Evolutionary conservation across 75 land plant species (phyloP).

Genomic region (Selaginella moellendorffii): DNA sequence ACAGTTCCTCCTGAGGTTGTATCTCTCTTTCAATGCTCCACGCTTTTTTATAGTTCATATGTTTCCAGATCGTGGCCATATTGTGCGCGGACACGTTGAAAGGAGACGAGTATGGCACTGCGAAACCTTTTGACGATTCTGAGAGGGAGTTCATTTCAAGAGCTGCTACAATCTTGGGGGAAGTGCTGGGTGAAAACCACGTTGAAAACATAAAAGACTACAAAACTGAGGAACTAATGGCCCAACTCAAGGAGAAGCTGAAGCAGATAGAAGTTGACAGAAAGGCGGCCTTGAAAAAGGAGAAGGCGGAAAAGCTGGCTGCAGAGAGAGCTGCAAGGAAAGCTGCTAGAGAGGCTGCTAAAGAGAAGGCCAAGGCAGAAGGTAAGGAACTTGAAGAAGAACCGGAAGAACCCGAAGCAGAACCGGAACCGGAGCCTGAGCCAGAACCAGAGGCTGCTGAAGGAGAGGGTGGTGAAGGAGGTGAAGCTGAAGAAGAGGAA

Average conservation of each 20-base stretch:
- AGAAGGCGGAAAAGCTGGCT: neutral
- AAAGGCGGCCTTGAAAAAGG: neutral
- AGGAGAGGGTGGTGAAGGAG: slow-evolving; percentile 5
- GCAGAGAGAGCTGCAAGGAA: slow-evolving; percentile 4
- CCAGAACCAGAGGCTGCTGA: neutral
- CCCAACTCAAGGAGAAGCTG: slow-evolving; percentile 2
- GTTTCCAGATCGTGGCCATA: slow-evolving; percentile 10
- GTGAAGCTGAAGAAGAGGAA: slow-evolving; percentile 9
- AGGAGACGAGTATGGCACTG: slow-evolving; percentile 11
- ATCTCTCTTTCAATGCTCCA: neutral
- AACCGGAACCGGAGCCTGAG: slow-evolving; percentile 2
- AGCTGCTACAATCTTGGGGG: neutral
- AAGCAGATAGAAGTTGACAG: slow-evolving; percentile 3
- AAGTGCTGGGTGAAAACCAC: neutral
- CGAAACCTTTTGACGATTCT: slow-evolving; percentile 1
- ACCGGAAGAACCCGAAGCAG: neutral
- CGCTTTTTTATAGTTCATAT: neutral
- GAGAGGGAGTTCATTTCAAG: slow-evolving; percentile 10
- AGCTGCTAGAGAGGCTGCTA: neutral
- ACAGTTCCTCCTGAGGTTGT: neutral
- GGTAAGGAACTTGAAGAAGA: neutral
- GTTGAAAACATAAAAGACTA: neutral
- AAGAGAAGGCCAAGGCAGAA: neutral
- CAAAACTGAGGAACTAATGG: slow-evolving; percentile 7
- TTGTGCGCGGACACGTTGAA: slow-evolving; percentile 10